These are phyloP conservation scores for Lipomyces kockii DNA, from an alignment of 805 yeast species.

Conservation along the genomic window DNA sequence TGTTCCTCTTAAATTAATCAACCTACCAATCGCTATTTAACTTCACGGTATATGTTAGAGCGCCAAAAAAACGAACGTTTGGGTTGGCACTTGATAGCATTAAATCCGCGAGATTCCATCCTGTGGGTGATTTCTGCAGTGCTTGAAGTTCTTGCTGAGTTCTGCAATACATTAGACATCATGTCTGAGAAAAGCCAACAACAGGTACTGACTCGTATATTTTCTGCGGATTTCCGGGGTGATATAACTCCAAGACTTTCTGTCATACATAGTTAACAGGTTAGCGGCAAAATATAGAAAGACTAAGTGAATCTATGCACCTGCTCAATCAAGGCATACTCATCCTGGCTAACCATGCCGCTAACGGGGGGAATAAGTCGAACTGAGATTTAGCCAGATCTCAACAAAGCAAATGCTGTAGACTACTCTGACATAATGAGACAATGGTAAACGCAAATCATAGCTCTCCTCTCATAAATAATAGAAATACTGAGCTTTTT, in stretches of 20 bases:
- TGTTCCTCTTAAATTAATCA: not conserved
- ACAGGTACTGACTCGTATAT: slow-evolving; percentile 62
- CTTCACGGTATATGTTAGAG: slow-evolving; percentile 73
- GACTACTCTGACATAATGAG: not conserved
- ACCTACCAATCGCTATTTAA: slow-evolving; percentile 47
- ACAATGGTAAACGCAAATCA: not conserved
- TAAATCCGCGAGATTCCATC: slow-evolving; percentile 60
- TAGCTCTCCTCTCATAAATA: not conserved
- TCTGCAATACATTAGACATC: slow-evolving; percentile 13
- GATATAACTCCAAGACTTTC: slow-evolving; percentile 47
- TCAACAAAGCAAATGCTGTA: not conserved
- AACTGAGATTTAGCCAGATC: not conserved
- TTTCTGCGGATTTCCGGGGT: slow-evolving; percentile 64
- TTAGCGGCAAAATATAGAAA: not conserved
- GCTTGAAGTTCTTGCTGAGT: slow-evolving; percentile 62
- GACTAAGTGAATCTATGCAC: not conserved
- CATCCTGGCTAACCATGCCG: slow-evolving; percentile 12
- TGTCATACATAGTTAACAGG: slow-evolving; percentile 31
- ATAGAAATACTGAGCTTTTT: not conserved
- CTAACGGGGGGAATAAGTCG: not conserved
- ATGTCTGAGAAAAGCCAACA: slow-evolving; percentile 48
- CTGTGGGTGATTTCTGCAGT: slow-evolving; percentile 61
- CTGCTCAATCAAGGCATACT: slow-evolving; percentile 12
- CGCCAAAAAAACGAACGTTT: slow-evolving; percentile 70
- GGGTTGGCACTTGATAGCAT: slow-evolving; percentile 49